Conservation (phyloP, 2,329 filamentous ascomycete genomes). For the Colletotrichum navitas region DNA sequence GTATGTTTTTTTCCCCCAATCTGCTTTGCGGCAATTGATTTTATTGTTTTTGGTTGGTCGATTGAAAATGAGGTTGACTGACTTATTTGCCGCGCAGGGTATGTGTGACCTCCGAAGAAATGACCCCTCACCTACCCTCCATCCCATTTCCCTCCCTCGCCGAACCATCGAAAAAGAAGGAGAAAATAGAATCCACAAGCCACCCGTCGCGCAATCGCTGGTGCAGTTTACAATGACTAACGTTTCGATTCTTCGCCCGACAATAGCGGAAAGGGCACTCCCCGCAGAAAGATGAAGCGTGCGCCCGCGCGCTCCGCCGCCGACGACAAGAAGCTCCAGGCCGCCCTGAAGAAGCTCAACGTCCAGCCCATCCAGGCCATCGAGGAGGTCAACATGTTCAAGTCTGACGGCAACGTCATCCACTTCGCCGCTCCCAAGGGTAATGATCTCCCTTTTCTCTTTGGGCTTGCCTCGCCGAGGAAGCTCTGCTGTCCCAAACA, state of each 20-base stretch:
- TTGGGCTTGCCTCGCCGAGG: neutral
- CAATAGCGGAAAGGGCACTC: slow-evolving; percentile 92
- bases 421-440: slow-evolving; percentile 99
- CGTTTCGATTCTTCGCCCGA: slow-evolving; percentile 39
- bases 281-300: slow-evolving; percentile 98
- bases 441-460: slow-evolving; percentile 60
- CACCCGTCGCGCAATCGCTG: slow-evolving; percentile 15
- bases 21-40: neutral
- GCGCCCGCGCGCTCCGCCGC: slow-evolving; percentile 91
- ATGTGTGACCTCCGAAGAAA: slow-evolving; percentile 47
- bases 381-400: slow-evolving; percentile 99
- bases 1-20: slow-evolving; percentile 63
- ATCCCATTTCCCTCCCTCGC: slow-evolving; percentile 13
- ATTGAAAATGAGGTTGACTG: slow-evolving; percentile 27
- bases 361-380: slow-evolving; percentile 99
- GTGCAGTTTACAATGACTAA: slow-evolving; percentile 47
- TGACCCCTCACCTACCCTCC: slow-evolving; percentile 36
- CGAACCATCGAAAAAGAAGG: slow-evolving; percentile 7
- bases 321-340: slow-evolving; percentile 99
- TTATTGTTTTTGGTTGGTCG: neutral
- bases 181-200: slow-evolving; percentile 5
- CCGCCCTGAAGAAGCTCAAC: slow-evolving; percentile 98
- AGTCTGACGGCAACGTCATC: slow-evolving; percentile 99
- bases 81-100: slow-evolving; percentile 50
- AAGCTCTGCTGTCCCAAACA: neutral